These are phyloP conservation scores for Alternaria atra DNA, from an alignment of 2,329 filamentous ascomycete species.

Conservation along the genomic window DNA sequence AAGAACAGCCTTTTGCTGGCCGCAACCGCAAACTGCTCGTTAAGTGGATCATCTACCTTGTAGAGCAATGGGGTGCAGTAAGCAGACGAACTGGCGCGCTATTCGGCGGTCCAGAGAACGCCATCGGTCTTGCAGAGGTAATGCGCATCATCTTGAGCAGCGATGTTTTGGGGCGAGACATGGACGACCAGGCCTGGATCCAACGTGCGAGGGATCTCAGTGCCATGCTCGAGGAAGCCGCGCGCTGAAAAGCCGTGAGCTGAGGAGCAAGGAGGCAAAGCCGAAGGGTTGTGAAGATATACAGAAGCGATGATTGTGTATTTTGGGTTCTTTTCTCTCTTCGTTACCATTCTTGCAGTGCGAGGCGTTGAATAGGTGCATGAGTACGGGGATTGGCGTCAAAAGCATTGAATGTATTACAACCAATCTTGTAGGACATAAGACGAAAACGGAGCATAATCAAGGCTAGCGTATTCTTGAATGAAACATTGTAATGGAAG, in stretches of 20 bases:
- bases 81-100: constrained; percentile 62
- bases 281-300: constrained; percentile 8
- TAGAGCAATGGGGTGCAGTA: constrained; percentile 68
- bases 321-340: constrained; percentile 18
- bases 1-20: constrained; percentile 71
- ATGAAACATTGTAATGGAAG: constrained; percentile 18
- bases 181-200: constrained; percentile 49
- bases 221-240: constrained; percentile 41
- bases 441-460: constrained; percentile 4
- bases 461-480: constrained; percentile 17
- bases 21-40: constrained; percentile 64
- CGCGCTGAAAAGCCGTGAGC: constrained; percentile 23
- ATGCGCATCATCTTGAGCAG: constrained; percentile 55
- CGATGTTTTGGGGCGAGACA: constrained; percentile 48
- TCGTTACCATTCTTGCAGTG: constrained; percentile 36
- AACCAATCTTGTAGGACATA: constrained; percentile 22
- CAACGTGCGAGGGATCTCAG: constrained; percentile 40
- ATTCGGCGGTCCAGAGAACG: constrained; percentile 69
- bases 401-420: constrained; percentile 30
- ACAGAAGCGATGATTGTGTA: constrained; percentile 19
- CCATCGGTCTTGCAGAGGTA: constrained; percentile 53
- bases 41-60: constrained; percentile 68
- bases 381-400: constrained; percentile 28
- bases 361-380: constrained; percentile 42
- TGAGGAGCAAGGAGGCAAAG: not conserved